Conservation (phyloP, 2,329 filamentous ascomycete species). For the Cladosporium colombiae region DNA sequence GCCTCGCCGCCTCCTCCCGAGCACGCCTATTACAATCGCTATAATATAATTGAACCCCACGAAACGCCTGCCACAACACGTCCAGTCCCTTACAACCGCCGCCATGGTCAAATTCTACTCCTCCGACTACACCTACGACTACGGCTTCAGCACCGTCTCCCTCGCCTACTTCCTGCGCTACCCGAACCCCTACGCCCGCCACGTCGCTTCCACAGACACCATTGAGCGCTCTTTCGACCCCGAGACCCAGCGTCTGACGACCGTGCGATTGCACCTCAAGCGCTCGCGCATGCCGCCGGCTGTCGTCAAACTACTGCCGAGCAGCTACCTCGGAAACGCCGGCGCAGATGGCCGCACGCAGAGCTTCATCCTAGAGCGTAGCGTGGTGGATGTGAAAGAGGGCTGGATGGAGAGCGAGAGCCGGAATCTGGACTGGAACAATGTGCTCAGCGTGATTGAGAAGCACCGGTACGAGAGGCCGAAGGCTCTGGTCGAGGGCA, state of each 20-base stretch:
- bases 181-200: constrained; percentile 79
- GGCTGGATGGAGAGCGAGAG: constrained; percentile 84
- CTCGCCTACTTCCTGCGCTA: constrained; percentile 89
- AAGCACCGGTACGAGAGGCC: constrained; percentile 67
- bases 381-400: constrained; percentile 74
- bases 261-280: constrained; percentile 78
- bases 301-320: constrained; percentile 73
- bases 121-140: constrained; percentile 69
- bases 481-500: constrained; percentile 25
- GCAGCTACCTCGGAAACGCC: constrained; percentile 62
- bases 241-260: constrained; percentile 72
- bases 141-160: constrained; percentile 81
- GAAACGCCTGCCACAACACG: not conserved
- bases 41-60: not conserved
- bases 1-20: constrained; percentile 5
- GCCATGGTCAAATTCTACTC: constrained; percentile 56
- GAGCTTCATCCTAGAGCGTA: constrained; percentile 76
- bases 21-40: constrained; percentile 3
- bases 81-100: not conserved
- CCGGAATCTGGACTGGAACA: constrained; percentile 78
- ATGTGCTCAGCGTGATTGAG: constrained; percentile 76
- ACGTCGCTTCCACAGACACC: constrained; percentile 82
- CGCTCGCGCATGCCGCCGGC: constrained; percentile 74
- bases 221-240: constrained; percentile 74
- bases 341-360: constrained; percentile 62